Evolutionary conservation across 2,329 filamentous ascomycete species (phyloP).

Genomic region (Oidium heveae): DNA sequence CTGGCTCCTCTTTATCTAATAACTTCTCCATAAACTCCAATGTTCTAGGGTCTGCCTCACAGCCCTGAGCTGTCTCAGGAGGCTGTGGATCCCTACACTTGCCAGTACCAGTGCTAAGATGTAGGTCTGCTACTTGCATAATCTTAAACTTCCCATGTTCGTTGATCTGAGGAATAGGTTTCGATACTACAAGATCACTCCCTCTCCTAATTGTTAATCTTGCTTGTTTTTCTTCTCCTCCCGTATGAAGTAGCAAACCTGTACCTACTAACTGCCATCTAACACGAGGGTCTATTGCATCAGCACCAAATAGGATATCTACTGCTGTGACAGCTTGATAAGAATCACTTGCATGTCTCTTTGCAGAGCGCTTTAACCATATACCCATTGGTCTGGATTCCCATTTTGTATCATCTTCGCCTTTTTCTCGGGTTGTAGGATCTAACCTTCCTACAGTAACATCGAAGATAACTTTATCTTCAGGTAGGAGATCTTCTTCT

Average conservation of each 20-base stretch:
- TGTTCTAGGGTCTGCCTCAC: conserved; percentile 77
- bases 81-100: conserved; percentile 70
- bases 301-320: conserved; percentile 43
- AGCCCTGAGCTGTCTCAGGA: conserved; percentile 28
- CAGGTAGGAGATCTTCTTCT: conserved; percentile 38
- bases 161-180: conserved; percentile 49
- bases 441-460: conserved; percentile 35
- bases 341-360: conserved; percentile 21
- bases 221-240: conserved; percentile 36
- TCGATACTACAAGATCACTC: conserved; percentile 33
- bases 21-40: conserved; percentile 67
- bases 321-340: conserved; percentile 33
- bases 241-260: conserved; percentile 42
- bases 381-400: conserved; percentile 40
- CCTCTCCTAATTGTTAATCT: conserved; percentile 62
- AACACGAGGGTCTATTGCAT: conserved; percentile 66
- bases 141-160: conserved; percentile 94
- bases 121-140: conserved; percentile 82
- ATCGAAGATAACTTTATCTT: conserved; percentile 38
- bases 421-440: conserved; percentile 26
- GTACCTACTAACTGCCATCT: conserved; percentile 63
- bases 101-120: conserved; percentile 75
- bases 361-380: conserved; percentile 29
- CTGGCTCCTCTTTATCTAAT: conserved; percentile 78
- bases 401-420: conserved; percentile 31